These are phyloP conservation scores for Cytospora paraplurivora DNA, from an alignment of 2,329 filamentous ascomycete genomes.

Conservation along the genomic window DNA sequence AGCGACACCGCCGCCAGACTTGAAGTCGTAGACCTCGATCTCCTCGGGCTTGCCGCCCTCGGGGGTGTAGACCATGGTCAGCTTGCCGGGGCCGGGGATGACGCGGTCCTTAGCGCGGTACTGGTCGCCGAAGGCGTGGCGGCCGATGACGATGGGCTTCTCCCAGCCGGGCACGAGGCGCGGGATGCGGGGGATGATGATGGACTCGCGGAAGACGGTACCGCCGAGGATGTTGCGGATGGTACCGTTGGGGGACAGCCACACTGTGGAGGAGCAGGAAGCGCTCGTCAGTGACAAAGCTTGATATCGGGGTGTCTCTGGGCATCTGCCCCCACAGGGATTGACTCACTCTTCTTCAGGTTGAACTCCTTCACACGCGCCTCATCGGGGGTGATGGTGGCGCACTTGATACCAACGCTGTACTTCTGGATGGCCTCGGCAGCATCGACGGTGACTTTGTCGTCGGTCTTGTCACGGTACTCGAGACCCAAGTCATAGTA, in stretches of 20 bases:
- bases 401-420: constrained; percentile 97
- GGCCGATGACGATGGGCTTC: constrained; percentile 98
- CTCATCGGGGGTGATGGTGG: constrained; percentile 98
- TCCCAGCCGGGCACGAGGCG: constrained; percentile 96
- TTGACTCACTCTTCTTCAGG: constrained; percentile 85
- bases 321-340: background rate
- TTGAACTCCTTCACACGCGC: constrained; percentile 96
- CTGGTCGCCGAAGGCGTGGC: constrained; percentile 97
- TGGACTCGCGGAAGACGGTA: constrained; percentile 98
- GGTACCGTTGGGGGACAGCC: constrained; percentile 95
- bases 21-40: constrained; percentile 90
- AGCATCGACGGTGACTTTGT: constrained; percentile 92
- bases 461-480: constrained; percentile 94
- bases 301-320: background rate
- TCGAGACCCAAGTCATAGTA: constrained; percentile 94
- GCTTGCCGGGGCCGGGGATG: constrained; percentile 78
- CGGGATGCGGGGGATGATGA: constrained; percentile 91
- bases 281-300: constrained; percentile 18
- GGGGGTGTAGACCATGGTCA: constrained; percentile 93
- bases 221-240: constrained; percentile 78
- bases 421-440: constrained; percentile 99
- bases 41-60: constrained; percentile 76
- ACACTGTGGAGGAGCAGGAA: constrained; percentile 62
- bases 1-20: constrained; percentile 80
- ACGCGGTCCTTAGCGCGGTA: constrained; percentile 95